Evolutionary conservation across 2,329 filamentous ascomycete genomes (phyloP).

Genomic region (Diplodia seriata): DNA sequence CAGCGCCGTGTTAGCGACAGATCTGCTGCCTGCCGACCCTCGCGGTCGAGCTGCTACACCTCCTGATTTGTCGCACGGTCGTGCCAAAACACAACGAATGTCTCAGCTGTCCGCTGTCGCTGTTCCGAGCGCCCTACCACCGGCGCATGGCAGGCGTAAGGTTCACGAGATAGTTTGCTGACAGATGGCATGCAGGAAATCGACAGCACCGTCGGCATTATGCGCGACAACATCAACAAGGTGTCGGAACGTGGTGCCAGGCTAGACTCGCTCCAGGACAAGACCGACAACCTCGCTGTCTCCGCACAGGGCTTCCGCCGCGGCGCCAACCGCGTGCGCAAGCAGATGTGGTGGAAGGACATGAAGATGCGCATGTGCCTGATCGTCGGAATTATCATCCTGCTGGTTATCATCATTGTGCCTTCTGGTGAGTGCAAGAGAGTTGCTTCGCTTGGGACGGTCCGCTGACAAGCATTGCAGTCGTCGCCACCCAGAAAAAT

Average conservation of each 20-base stretch:
- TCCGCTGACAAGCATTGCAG: conserved; percentile 36
- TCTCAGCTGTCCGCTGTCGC: conserved; percentile 25
- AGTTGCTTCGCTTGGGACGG: neutral
- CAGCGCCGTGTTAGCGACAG: conserved; percentile 6
- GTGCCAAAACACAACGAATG: conserved; percentile 17
- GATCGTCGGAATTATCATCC: conserved; percentile 85
- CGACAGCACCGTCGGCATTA: conserved; percentile 90
- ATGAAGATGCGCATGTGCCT: conserved; percentile 99
- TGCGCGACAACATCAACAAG: conserved; percentile 98
- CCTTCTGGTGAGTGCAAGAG: conserved; percentile 73
- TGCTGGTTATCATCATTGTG: conserved; percentile 93
- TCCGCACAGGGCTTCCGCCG: conserved; percentile 95
- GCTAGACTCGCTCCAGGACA: conserved; percentile 87
- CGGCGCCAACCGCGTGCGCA: conserved; percentile 91
- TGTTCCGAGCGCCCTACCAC: neutral
- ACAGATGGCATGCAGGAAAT: conserved; percentile 74
- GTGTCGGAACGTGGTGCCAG: conserved; percentile 91
- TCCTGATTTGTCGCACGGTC: conserved; percentile 29
- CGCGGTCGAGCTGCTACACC: conserved; percentile 21
- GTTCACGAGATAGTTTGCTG: conserved; percentile 10
- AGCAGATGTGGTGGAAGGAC: conserved; percentile 99
- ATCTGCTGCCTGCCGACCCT: conserved; percentile 17
- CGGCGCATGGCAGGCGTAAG: neutral
- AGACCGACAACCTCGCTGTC: conserved; percentile 89
- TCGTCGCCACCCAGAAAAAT: conserved; percentile 34